Percentiles rank a stretch among this genome's conserved stretches.
Conservation (phyloP, 305 asterid species). For the Rubia tinctorum region DNA sequence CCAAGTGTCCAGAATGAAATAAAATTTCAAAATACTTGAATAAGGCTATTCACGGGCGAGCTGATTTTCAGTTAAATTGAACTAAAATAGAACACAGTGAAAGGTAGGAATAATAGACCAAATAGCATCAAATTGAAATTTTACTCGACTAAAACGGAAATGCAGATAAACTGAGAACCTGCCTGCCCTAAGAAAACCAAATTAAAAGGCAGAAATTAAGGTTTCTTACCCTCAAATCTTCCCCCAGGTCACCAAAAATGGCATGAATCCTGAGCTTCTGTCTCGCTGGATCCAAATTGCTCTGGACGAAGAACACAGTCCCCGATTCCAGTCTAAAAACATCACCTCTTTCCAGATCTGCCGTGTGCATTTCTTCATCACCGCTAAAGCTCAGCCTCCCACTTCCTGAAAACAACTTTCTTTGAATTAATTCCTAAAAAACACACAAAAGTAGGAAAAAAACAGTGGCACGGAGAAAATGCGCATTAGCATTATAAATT, state of each 20-base stretch:
- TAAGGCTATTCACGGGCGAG: too few species aligned
- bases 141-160: too few species aligned
- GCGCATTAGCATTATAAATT: neutral
- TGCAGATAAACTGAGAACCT: too few species aligned
- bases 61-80: too few species aligned
- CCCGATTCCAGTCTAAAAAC: constrained; percentile 51
- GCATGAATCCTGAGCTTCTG: constrained; percentile 66
- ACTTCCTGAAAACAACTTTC: constrained; percentile 42
- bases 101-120: too few species aligned
- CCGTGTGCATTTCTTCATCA: constrained; percentile 33
- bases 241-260: constrained; percentile 43
- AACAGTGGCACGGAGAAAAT: neutral
- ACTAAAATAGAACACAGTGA: neutral
- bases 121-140: too few species aligned
- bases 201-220: neutral
- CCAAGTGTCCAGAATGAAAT: neutral
- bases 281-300: constrained; percentile 50
- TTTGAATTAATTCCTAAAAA: too few species aligned
- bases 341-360: constrained; percentile 54
- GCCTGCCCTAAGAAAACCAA: neutral
- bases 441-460: too few species aligned
- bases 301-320: constrained; percentile 58
- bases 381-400: constrained; percentile 67
- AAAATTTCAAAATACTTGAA: neutral
- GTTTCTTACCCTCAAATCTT: constrained; percentile 31